Conservation (phyloP, 495 filamentous ascomycete genomes). For the Aspergillus taichungensis region DNA sequence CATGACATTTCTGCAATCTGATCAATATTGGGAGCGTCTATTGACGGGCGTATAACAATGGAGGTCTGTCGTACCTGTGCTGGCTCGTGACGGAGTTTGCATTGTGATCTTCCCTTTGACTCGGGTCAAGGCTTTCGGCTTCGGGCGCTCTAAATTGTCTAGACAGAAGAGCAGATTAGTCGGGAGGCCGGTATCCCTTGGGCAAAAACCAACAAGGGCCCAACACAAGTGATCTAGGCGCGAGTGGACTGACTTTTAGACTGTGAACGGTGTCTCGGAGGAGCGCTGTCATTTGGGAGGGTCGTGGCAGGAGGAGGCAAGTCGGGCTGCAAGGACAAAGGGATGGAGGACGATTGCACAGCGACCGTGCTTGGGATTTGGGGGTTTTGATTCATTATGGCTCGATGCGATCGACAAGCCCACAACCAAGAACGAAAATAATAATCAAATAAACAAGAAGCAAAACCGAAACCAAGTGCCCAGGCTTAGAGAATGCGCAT, state of each 20-base stretch:
- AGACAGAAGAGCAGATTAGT: constrained; percentile 2
- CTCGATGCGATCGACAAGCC: background rate
- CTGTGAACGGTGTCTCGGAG: constrained; percentile 12
- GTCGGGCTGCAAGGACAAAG: constrained; percentile 17
- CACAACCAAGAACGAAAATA: background rate
- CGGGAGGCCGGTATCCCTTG: constrained; percentile 4
- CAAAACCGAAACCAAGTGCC: too few relatives aligned
- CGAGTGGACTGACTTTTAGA: constrained; percentile 17
- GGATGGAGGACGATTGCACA: constrained; percentile 12
- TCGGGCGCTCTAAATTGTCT: constrained; percentile 20
- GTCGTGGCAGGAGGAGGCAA: constrained; percentile 22
- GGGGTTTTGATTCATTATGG: constrained; percentile 23
- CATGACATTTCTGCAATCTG: constrained; percentile 24
- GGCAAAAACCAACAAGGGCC: constrained; percentile 1
- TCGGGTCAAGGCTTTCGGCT: constrained; percentile 28
- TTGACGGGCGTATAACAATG: background rate
- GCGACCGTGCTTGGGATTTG: constrained; percentile 21
- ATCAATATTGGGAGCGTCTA: constrained; percentile 2
- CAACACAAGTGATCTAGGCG: background rate
- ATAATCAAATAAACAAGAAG: background rate
- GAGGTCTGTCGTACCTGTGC: constrained; percentile 9
- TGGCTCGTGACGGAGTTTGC: constrained; percentile 27
- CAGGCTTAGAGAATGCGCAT: constrained; percentile 12
- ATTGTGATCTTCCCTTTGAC: constrained; percentile 30
- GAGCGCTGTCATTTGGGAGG: constrained; percentile 10